A percentile compares a stretch with the other conserved stretches of the same genome.
phyloP scores from a whole-genome alignment of 495 filamentous ascomycete genomes.

The Podospora appendiculata region DNA sequence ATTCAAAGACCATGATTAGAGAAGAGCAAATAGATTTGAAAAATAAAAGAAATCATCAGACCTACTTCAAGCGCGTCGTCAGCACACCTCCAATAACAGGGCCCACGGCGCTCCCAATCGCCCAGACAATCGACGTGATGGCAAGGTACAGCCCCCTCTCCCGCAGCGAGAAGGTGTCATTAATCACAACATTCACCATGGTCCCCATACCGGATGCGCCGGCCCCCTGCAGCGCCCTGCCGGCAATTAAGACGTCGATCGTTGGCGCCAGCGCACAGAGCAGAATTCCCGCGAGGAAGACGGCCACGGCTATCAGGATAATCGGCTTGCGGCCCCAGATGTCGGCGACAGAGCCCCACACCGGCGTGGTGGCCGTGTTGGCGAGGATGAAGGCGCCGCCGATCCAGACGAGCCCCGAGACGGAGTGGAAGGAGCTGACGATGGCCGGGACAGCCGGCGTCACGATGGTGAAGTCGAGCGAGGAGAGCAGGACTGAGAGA shows the following conservation, averaged over 20 bases:
- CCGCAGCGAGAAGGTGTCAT: constrained; percentile 62
- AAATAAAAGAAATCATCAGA: background rate
- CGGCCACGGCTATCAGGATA: constrained; percentile 54
- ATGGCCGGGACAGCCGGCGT: constrained; percentile 42
- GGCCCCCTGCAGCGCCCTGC: constrained; percentile 65
- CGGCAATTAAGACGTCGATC: constrained; percentile 63
- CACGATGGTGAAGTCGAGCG: constrained; percentile 29
- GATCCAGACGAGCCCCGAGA: constrained; percentile 61
- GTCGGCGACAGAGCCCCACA: constrained; percentile 73
- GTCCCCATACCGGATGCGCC: constrained; percentile 71
- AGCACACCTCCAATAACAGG: constrained; percentile 58
- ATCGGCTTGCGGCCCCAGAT: constrained; percentile 77
- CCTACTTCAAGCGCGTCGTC: constrained; percentile 26
- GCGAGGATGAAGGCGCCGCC: constrained; percentile 62
- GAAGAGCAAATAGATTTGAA: background rate
- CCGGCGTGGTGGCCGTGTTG: constrained; percentile 55
- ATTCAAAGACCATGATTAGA: too few species aligned
- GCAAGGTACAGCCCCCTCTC: constrained; percentile 51
- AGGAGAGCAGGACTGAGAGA: constrained; percentile 38
- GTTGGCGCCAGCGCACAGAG: constrained; percentile 57
- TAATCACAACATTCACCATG: constrained; percentile 68
- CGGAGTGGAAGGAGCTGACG: constrained; percentile 38
- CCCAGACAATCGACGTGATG: constrained; percentile 37
- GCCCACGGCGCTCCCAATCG: constrained; percentile 42
- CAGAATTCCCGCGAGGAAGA: constrained; percentile 68